Evolutionary conservation across 352 stramenopile species (phyloP), one percentile per base, ranked within the genome.

Genomic region (Phytopythium kandeliae): DNA sequence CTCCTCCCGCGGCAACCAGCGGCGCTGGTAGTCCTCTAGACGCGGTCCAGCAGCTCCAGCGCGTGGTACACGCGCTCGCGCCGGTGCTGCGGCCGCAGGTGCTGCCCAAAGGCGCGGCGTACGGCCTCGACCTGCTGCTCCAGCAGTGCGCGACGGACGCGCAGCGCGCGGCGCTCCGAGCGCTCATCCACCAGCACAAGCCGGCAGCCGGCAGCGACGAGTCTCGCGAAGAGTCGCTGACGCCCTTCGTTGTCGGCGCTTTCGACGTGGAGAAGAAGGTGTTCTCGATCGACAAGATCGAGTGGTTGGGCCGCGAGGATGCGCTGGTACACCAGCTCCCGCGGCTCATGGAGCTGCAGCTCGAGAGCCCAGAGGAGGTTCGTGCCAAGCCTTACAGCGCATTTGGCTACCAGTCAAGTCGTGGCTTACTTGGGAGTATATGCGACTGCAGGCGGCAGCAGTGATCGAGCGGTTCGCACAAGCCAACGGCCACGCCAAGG

Each of bases 301-400:
- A 81, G 54, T 89, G 81, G 76, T 67, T 89, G 72, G 69, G 58
- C 22, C 65, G 77, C 37, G 58, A 77, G 26, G 72, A 89, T 48
- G 73, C 70, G 1, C 56, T 81, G 25, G 62, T 92, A 21, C 76
- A 90, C 55, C 73, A 89, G 62, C 79, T 92, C 40, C 59, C 77
- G 35, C 80, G 80, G 25, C 87, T 91, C 52, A 48, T 91, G 28
- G 73, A 91, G 60, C 51, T 91, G 38, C 77, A 91, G 70, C 55
- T 91, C 35, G 60, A 85, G 35, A 70, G 71, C 48, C 57, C 71
- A 17, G 58, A 79, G 31, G 64, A 72, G 44, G 44, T 63, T 60
- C 73, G 38, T 28, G 28, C 21, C 6, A 21, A 22, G n/a, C 0
- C 17, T 24, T 51, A 2, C 6, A 33, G 13, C 8, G 36, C 10